Conservation (phyloP, 2,329 filamentous ascomycete genomes). For the Claviceps sp. region DNA sequence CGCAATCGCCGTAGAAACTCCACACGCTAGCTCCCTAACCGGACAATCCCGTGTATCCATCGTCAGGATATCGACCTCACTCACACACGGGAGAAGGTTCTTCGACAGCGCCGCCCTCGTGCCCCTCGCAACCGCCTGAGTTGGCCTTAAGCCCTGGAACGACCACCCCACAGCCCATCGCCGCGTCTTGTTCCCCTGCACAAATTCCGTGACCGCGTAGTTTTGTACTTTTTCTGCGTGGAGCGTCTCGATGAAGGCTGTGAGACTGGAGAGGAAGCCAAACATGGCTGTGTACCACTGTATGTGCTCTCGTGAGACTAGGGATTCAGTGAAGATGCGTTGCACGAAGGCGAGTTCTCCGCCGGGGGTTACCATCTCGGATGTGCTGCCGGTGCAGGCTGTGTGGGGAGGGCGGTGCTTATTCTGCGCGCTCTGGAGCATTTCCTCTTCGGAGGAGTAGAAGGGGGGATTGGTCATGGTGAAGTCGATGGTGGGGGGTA, state of each 20-base stretch:
- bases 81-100: slow-evolving; percentile 27
- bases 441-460: slow-evolving; percentile 61
- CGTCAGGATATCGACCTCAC: slow-evolving; percentile 28
- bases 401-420: slow-evolving; percentile 59
- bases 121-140: slow-evolving; percentile 30
- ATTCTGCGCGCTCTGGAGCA: slow-evolving; percentile 46
- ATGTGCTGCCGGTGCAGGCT: slow-evolving; percentile 59
- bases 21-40: slow-evolving; percentile 21
- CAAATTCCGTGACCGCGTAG: slow-evolving; percentile 68
- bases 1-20: slow-evolving; percentile 32
- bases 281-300: slow-evolving; percentile 90
- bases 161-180: slow-evolving; percentile 88
- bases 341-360: slow-evolving; percentile 66
- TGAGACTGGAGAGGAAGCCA: slow-evolving; percentile 61
- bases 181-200: slow-evolving; percentile 64
- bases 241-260: slow-evolving; percentile 46
- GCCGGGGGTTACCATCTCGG: slow-evolving; percentile 75
- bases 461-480: slow-evolving; percentile 94
- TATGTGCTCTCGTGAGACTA: slow-evolving; percentile 44
- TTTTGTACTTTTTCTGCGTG: slow-evolving; percentile 50
- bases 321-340: slow-evolving; percentile 57
- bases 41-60: slow-evolving; percentile 28
- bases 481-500: slow-evolving; percentile 57
- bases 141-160: slow-evolving; percentile 54
- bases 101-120: slow-evolving; percentile 26